Base-by-base conservation (phyloP, 2,329 filamentous ascomycete genomes). In the Apiospora sp. region DNA sequence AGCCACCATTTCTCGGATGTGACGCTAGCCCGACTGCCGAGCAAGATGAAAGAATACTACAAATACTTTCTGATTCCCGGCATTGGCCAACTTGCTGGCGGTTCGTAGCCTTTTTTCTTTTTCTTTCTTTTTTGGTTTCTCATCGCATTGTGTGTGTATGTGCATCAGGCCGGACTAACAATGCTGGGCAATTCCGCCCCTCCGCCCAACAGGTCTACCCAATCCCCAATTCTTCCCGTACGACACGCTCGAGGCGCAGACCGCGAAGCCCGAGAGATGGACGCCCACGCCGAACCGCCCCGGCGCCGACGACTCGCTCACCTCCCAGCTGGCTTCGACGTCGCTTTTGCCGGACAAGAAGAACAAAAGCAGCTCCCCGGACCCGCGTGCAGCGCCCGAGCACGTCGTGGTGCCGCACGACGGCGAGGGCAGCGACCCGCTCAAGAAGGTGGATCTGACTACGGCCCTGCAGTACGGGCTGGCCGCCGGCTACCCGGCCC, bases 391-490 rank as follows among this genome's bases (percentile, higher is more conserved):
- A 14, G 75, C 82, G 19, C 79, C 84, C 46, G 78, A 85, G 7
- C 91, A 92, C 77, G 85, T 98, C 69, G 85, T 90, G 5, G 91
- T 98, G 0, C 95, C 88, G 68, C 90, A 82, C 61, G 79, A 79
- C 27, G 74, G 89, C 19, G 80, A 84, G 4, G 86, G 89, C 67
- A 78, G 84, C 64, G 89, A 95, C 77, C 86, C 88, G 0, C 77
- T 89, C 43, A 89, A 89, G 79, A 93, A 92, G 84, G 93, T 98
- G 77, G 95, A 98, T 80, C 84, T 98, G 43, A 88, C 90, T 70
- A 93, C 93, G 0, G 94, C 94, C 3, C 86, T 98, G 70, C 95
- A 98, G 83, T 98, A 98, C 84, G 94, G 94, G 73, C 90, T 89
- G n/a, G 92, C 93, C 1, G 88, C 92, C 74, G 95, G 95, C 67